Evolutionary conservation across 768 basidiomycete species (phyloP).

Genomic region (Amanita exitialis): DNA sequence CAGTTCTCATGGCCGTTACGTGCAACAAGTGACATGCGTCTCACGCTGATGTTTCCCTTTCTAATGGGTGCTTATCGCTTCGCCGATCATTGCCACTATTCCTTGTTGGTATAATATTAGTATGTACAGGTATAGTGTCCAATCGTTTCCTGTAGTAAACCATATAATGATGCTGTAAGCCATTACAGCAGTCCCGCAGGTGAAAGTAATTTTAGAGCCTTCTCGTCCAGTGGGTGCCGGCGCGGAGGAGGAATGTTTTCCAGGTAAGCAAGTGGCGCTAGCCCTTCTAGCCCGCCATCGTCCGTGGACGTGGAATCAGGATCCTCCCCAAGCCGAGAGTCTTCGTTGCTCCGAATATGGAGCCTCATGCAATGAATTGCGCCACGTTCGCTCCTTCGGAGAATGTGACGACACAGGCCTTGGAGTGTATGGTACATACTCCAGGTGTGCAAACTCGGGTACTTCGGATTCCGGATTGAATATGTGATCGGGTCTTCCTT

Average conservation of each 20-base stretch:
- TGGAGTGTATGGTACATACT: slow-evolving; percentile 36
- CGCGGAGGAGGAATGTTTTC: slow-evolving; percentile 52
- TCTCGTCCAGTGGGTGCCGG: slow-evolving; percentile 58
- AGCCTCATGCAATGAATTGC: not conserved
- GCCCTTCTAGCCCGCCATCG: slow-evolving; percentile 20
- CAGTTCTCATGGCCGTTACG: not conserved
- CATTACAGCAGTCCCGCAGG: slow-evolving; percentile 13
- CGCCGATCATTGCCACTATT: slow-evolving; percentile 4
- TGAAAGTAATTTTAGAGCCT: slow-evolving; percentile 29
- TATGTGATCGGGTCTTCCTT: slow-evolving; percentile 42
- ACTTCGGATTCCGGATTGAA: slow-evolving; percentile 33
- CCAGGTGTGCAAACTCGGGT: slow-evolving; percentile 27
- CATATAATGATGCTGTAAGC: not conserved
- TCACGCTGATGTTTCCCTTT: slow-evolving; percentile 3
- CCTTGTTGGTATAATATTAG: slow-evolving; percentile 6
- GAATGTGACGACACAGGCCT: slow-evolving; percentile 13
- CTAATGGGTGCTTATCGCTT: not conserved
- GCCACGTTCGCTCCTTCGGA: slow-evolving; percentile 5
- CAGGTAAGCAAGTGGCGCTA: slow-evolving; percentile 64
- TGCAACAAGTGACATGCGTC: not conserved
- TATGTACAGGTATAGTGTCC: slow-evolving; percentile 2
- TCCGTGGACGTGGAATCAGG: slow-evolving; percentile 3
- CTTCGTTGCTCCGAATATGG: not conserved
- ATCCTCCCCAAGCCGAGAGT: not conserved
- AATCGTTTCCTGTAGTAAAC: not conserved